phyloP scores from a whole-genome alignment of 495 filamentous ascomycete species.

The Delitschia confertaspora region DNA sequence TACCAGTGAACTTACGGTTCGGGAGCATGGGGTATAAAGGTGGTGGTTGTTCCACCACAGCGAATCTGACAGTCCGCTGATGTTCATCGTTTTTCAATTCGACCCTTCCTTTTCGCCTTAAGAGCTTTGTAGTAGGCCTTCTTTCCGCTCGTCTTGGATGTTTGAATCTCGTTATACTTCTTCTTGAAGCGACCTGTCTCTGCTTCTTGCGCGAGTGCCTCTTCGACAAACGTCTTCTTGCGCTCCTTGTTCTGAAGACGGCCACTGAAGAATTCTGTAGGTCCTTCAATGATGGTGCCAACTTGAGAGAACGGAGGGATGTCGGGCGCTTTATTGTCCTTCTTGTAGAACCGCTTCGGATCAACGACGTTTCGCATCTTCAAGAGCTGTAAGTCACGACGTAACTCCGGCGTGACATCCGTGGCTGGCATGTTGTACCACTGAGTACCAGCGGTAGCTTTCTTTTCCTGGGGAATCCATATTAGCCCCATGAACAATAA shows the following conservation, averaged over 20 bases:
- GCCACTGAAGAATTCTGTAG: constrained; percentile 73
- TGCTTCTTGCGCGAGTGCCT: constrained; percentile 61
- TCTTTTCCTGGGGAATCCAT: constrained; percentile 38
- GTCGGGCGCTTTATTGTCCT: constrained; percentile 56
- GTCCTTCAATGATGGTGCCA: constrained; percentile 80
- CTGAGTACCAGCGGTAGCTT: constrained; percentile 50
- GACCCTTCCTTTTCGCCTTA: constrained; percentile 46
- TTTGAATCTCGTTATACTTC: constrained; percentile 64
- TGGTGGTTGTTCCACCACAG: background rate
- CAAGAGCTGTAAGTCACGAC: constrained; percentile 76
- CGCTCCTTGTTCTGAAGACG: constrained; percentile 78
- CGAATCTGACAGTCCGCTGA: background rate
- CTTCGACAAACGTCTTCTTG: constrained; percentile 85
- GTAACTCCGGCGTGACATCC: constrained; percentile 71
- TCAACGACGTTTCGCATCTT: constrained; percentile 84
- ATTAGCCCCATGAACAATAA: constrained; percentile 28
- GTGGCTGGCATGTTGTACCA: constrained; percentile 87
- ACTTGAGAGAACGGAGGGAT: constrained; percentile 78
- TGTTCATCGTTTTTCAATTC: constrained; percentile 27
- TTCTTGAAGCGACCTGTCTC: constrained; percentile 53
- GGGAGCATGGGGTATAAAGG: background rate
- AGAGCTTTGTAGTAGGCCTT: constrained; percentile 63
- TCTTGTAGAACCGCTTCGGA: constrained; percentile 86
- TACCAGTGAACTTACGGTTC: background rate
- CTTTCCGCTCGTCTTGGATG: constrained; percentile 59